These are phyloP conservation scores for Rhexocercosporidium sp. DNA, from an alignment of 2,329 filamentous ascomycete species.

Conservation along the genomic window DNA sequence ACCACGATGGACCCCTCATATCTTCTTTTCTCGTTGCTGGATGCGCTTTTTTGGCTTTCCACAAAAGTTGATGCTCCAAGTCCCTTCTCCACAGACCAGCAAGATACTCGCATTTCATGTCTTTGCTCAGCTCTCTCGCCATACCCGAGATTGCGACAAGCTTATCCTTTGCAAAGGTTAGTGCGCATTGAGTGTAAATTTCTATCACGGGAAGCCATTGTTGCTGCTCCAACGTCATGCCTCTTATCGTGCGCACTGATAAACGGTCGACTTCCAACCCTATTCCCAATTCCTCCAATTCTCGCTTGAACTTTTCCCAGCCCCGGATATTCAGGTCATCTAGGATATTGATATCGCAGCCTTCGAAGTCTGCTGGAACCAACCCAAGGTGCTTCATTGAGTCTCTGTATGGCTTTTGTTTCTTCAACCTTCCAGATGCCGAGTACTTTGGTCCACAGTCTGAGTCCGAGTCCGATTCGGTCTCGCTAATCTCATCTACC, in stretches of 20 bases:
- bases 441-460: too few relatives aligned
- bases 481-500: too few relatives aligned
- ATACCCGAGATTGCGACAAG: neutral
- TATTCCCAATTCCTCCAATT: too few relatives aligned
- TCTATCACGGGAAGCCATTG: neutral
- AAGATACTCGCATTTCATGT: neutral
- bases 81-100: neutral
- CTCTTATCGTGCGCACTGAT: neutral
- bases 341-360: too few relatives aligned
- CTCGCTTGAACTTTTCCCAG: too few relatives aligned
- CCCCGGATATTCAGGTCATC: too few relatives aligned
- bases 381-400: too few relatives aligned
- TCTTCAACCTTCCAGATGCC: too few relatives aligned
- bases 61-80: neutral
- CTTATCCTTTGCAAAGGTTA: neutral
- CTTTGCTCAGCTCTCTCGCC: neutral
- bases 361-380: too few relatives aligned
- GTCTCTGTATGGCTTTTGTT: too few relatives aligned
- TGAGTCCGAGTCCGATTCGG: too few relatives aligned
- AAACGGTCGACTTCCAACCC: neutral
- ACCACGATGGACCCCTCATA: neutral
- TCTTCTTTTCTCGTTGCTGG: neutral
- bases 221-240: neutral
- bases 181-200: neutral
- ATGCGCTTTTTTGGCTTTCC: neutral